These are phyloP conservation scores for Salix caprea DNA, from an alignment of 345 rosid species.

Conservation along the genomic window DNA sequence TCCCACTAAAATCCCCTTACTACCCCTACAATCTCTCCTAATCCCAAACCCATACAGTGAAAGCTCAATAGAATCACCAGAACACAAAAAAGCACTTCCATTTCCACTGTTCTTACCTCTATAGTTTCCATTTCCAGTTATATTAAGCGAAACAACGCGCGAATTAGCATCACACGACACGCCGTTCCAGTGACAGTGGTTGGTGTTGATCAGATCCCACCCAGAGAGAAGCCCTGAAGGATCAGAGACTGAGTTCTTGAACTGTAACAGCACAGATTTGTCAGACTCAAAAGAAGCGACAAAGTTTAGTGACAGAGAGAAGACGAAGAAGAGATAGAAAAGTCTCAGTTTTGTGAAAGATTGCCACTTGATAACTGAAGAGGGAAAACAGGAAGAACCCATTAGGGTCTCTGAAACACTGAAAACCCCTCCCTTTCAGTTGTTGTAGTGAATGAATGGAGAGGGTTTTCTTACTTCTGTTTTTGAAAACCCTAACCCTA, in stretches of 20 bases:
- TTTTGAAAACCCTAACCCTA: slow-evolving; percentile 29
- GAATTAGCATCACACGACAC: slow-evolving; percentile 57
- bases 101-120: slow-evolving; percentile 38
- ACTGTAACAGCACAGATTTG: slow-evolving; percentile 57
- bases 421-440: slow-evolving; percentile 8
- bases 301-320: slow-evolving; percentile 18
- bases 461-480: background rate
- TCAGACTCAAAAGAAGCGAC: slow-evolving; percentile 43
- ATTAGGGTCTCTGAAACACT: slow-evolving; percentile 33
- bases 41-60: slow-evolving; percentile 72
- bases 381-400: slow-evolving; percentile 37
- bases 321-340: slow-evolving; percentile 22
- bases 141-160: slow-evolving; percentile 66
- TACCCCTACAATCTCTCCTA: slow-evolving; percentile 51
- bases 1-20: slow-evolving; percentile 54
- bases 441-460: slow-evolving; percentile 6
- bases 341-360: slow-evolving; percentile 31
- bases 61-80: slow-evolving; percentile 45
- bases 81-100: slow-evolving; percentile 40
- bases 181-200: slow-evolving; percentile 66
- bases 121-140: slow-evolving; percentile 43
- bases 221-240: slow-evolving; percentile 53
- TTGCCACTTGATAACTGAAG: slow-evolving; percentile 46
- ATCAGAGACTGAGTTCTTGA: slow-evolving; percentile 64
- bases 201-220: slow-evolving; percentile 46